Percentiles rank a stretch among this genome's conserved stretches.
Evolutionary conservation across 352 stramenopile species (phyloP).

Genomic region (Saprolegnia parasitica): DNA sequence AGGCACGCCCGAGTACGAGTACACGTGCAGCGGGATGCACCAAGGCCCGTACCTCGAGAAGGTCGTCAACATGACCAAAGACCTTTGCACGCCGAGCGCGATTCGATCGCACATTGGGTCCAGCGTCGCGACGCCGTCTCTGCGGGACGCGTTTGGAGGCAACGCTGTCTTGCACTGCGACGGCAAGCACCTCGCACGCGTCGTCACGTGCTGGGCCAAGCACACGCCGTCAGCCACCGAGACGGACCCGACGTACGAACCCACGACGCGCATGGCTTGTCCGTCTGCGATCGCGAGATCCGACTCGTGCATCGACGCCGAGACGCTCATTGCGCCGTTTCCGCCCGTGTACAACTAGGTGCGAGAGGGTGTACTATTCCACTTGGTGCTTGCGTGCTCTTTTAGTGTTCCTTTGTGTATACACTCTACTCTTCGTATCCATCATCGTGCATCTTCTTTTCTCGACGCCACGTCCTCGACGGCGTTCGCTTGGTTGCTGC

Average conservation of each 20-base stretch:
- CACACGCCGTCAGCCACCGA: background rate
- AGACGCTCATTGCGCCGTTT: too few species aligned
- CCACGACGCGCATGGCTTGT: background rate
- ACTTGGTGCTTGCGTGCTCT: too few species aligned
- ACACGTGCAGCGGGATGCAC: constrained; percentile 12
- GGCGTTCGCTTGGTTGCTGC: too few species aligned
- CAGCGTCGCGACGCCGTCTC: background rate
- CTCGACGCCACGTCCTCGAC: too few species aligned
- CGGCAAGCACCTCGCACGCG: background rate
- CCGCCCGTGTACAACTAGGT: too few species aligned
- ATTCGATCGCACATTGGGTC: background rate
- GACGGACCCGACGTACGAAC: background rate
- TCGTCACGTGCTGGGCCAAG: background rate
- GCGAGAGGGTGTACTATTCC: too few species aligned
- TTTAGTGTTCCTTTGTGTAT: too few species aligned
- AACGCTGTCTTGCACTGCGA: background rate
- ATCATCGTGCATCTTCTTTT: too few species aligned
- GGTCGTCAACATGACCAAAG: background rate
- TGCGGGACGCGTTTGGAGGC: background rate
- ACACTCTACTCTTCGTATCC: too few species aligned
- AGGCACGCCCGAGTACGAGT: constrained; percentile 2
- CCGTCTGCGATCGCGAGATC: background rate
- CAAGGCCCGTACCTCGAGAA: background rate
- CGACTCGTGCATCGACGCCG: background rate
- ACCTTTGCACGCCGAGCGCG: background rate